Evolutionary conservation across 2,329 filamentous ascomycete genomes (phyloP), one percentile per base, ranked within the genome.

Genomic region (Colletotrichum endophyticum): DNA sequence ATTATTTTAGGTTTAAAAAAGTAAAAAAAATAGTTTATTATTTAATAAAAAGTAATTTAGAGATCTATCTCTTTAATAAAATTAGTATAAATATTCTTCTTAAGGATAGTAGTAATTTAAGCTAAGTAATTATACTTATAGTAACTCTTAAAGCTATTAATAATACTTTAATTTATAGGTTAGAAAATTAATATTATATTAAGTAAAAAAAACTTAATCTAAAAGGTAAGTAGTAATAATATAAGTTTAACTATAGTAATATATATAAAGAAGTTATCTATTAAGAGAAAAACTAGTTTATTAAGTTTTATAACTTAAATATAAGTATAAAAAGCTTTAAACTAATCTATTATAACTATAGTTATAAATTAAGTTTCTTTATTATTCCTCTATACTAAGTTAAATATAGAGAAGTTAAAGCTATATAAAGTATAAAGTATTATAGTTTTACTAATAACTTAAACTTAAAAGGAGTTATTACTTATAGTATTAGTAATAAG

Each of bases 191-290:
- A 57, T 7, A 25, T 57, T 57, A 27, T 57, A 57, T 57, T 57
- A 12, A 57, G 22, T 16, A 27, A 57, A 49, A 49, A 6, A 25
- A 57, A 57, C 12, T 25, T 57, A 56, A 25, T 56, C 6, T 56
- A 56, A 1, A 56, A 2, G 4, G n/a, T 56, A 56, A 3, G 3
- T 49, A 49, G 4, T n/a, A 49, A 4, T 16, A n/a, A 0, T 1
- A 8, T 49, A 16, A 49, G 15, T n/a, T 49, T 49, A 49, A 49
- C 25, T 22, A 12, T 25, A 25, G 6, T 56, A 6, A 13, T 27
- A 27, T 57, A 57, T 12, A 27, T 57, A 27, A 13, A 6, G 11
- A 57, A 27, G 13, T 57, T 57, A 57, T 57, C 2, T 57, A 57
- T 53, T 28, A 57, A 4, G 13, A 57, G 27, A 13, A 57, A 0